A percentile compares a stretch with the other conserved stretches of the same genome.
phyloP scores from a whole-genome alignment of 148 eudicot species.

The Tetragonia tetragonoides region DNA sequence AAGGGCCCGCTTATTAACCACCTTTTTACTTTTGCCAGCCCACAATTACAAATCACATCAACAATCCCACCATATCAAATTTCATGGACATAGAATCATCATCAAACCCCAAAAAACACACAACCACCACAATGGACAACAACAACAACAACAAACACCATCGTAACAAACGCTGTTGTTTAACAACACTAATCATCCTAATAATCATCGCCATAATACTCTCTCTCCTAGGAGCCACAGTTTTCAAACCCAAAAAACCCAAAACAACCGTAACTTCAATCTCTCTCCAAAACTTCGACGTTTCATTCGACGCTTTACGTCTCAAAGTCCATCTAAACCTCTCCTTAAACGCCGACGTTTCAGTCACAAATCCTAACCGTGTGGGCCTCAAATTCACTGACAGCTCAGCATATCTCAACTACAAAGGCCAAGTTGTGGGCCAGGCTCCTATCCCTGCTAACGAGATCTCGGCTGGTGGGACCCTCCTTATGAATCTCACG shows the following conservation, averaged over 20 bases:
- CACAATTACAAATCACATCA: too few relatives aligned
- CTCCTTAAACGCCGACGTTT: not conserved
- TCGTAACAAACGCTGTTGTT: not conserved
- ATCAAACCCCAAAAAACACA: too few relatives aligned
- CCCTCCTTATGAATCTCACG: not conserved
- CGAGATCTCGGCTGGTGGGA: not conserved
- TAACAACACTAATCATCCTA: not conserved
- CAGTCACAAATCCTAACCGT: not conserved
- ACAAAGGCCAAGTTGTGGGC: not conserved
- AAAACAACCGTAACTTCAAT: not conserved
- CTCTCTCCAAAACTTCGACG: not conserved
- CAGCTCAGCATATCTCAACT: not conserved
- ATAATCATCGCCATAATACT: not conserved
- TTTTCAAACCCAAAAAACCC: not conserved
- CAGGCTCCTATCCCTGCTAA: not conserved
- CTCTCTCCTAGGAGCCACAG: not conserved
- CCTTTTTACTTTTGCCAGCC: too few relatives aligned
- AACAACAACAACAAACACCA: not conserved
- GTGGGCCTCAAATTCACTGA: not conserved
- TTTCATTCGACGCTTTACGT: not conserved
- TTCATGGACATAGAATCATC: too few relatives aligned
- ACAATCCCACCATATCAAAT: too few relatives aligned
- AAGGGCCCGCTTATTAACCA: too few relatives aligned
- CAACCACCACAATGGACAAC: too few relatives aligned
- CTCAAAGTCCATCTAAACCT: not conserved